phyloP scores from a whole-genome alignment of 345 rosid genomes.

The Hibiscus tridactylites region DNA sequence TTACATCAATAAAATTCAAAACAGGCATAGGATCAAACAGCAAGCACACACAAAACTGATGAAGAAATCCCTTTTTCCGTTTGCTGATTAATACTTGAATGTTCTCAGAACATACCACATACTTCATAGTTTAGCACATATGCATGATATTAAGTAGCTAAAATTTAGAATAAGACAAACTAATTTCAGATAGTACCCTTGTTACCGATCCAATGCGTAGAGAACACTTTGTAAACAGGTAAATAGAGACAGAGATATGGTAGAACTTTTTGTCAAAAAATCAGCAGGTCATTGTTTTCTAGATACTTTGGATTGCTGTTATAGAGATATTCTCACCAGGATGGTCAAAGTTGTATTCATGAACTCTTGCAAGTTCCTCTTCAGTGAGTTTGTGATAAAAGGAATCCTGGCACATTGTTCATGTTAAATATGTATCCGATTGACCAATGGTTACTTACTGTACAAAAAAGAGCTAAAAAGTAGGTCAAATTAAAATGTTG shows the following conservation, averaged over 20 bases:
- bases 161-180: background rate
- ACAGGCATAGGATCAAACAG: background rate
- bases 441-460: background rate
- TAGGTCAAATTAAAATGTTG: background rate
- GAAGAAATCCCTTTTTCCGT: background rate
- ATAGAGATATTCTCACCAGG: slow-evolving; percentile 65
- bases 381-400: slow-evolving; percentile 86
- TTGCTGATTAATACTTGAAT: background rate
- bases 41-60: background rate
- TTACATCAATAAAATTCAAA: slow-evolving; percentile 6
- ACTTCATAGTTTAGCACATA: background rate
- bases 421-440: slow-evolving; percentile 9
- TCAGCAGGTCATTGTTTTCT: background rate
- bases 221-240: background rate
- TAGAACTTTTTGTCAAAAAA: background rate
- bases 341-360: slow-evolving; percentile 98
- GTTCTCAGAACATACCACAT: background rate
- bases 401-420: slow-evolving; percentile 77
- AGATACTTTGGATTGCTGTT: background rate
- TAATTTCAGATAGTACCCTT: background rate
- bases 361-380: slow-evolving; percentile 77
- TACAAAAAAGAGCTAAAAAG: background rate
- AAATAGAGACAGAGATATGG: background rate
- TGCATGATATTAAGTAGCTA: background rate
- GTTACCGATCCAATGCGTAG: background rate